These are phyloP conservation scores for Apocynum venetum DNA, from an alignment of 257 asterid species.

Conservation along the genomic window DNA sequence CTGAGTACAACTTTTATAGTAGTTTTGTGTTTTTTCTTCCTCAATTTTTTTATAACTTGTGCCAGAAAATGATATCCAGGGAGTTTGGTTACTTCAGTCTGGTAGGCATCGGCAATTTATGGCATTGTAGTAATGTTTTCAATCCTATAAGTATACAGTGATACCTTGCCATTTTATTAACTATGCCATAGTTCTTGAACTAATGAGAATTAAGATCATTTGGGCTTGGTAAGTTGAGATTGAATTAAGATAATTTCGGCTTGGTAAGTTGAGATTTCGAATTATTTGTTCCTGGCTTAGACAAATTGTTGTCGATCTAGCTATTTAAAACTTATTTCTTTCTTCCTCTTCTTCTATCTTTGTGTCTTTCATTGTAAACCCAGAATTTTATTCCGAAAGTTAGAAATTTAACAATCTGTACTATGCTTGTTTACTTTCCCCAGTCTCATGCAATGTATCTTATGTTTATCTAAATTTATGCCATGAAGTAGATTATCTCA, in stretches of 20 bases:
- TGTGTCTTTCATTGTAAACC: background rate
- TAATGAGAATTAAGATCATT: background rate
- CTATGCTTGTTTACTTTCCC: too few species aligned
- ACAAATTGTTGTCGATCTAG: background rate
- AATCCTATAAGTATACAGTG: too few species aligned
- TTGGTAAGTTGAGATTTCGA: background rate
- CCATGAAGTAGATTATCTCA: too few species aligned
- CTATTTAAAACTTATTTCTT: background rate
- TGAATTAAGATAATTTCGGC: background rate
- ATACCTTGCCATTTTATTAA: too few species aligned
- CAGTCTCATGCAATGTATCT: too few species aligned
- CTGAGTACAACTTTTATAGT: background rate
- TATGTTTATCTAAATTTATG: too few species aligned
- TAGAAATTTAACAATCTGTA: background rate
- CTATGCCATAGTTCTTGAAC: too few species aligned
- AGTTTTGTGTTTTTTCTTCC: background rate
- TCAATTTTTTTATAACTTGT: background rate
- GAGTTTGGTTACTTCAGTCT: background rate
- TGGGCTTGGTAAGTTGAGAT: background rate
- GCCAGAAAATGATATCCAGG: background rate
- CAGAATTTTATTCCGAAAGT: background rate
- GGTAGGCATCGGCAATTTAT: background rate
- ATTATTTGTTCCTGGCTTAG: background rate
- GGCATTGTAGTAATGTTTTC: background rate
- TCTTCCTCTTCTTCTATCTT: background rate